phyloP scores from a whole-genome alignment of 2,329 filamentous ascomycete genomes.

The Gnomoniopsis sp. region DNA sequence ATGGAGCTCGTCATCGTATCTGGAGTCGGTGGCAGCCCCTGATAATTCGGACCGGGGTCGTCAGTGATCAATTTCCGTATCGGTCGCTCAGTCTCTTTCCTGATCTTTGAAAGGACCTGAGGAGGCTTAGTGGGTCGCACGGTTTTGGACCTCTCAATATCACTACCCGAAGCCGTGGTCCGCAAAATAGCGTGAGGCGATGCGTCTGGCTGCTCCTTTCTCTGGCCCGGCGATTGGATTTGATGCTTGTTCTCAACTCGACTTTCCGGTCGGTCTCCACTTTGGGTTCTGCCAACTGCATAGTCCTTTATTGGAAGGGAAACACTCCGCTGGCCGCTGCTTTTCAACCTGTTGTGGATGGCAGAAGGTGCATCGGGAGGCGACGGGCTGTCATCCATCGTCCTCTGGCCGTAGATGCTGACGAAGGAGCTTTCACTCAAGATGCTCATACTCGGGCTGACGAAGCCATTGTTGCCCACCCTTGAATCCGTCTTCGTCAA shows the following conservation, averaged over 20 bases:
- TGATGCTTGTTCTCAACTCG: neutral
- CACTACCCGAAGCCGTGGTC: slow-evolving; percentile 16
- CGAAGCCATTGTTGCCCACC: slow-evolving; percentile 36
- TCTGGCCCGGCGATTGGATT: slow-evolving; percentile 44
- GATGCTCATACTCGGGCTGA: slow-evolving; percentile 60
- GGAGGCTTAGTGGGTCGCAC: slow-evolving; percentile 4
- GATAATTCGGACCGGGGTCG: slow-evolving; percentile 36
- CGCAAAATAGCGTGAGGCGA: slow-evolving; percentile 22
- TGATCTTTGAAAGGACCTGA: neutral
- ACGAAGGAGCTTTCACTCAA: slow-evolving; percentile 66
- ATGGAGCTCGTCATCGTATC: slow-evolving; percentile 58
- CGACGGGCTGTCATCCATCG: slow-evolving; percentile 22
- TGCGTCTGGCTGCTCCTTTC: slow-evolving; percentile 41
- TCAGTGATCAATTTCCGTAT: slow-evolving; percentile 48
- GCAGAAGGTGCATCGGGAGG: slow-evolving; percentile 25
- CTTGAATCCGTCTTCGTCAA: slow-evolving; percentile 46
- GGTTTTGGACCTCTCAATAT: neutral
- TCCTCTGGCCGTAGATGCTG: slow-evolving; percentile 58
- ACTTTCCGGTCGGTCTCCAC: neutral
- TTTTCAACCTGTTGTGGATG: slow-evolving; percentile 45
- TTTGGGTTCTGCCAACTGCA: slow-evolving; percentile 22
- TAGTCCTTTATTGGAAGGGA: slow-evolving; percentile 18
- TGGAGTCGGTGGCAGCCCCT: slow-evolving; percentile 53
- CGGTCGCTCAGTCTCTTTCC: slow-evolving; percentile 42
- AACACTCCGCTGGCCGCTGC: slow-evolving; percentile 40